Evolutionary conservation across 2,329 filamentous ascomycete species (phyloP).

Genomic region (Epichloe bromicola): DNA sequence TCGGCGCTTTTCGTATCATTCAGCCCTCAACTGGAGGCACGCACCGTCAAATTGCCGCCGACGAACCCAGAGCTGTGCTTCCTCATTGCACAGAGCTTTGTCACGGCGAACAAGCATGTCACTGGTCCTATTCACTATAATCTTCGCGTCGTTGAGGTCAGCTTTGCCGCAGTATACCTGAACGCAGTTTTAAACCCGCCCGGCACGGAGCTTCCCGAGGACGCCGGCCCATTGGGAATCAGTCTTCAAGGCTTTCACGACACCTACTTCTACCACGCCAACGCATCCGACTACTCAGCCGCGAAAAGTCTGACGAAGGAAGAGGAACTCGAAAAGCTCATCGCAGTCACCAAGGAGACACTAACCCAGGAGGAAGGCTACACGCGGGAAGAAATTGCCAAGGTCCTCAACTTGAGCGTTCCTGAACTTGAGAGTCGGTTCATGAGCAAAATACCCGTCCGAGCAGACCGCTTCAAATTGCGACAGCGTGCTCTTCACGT

Average conservation of each 20-base stretch:
- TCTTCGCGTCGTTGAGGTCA: slow-evolving; percentile 89
- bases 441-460: slow-evolving; percentile 79
- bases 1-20: slow-evolving; percentile 87
- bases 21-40: slow-evolving; percentile 61
- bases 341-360: slow-evolving; percentile 56
- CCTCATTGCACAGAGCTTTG: slow-evolving; percentile 87
- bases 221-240: slow-evolving; percentile 71
- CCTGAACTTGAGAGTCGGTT: slow-evolving; percentile 63
- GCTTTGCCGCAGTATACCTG: slow-evolving; percentile 63
- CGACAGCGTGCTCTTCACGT: slow-evolving; percentile 83
- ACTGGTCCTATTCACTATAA: slow-evolving; percentile 94
- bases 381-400: slow-evolving; percentile 72
- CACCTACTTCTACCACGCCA: slow-evolving; percentile 52
- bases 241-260: slow-evolving; percentile 81
- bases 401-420: slow-evolving; percentile 54
- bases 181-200: slow-evolving; percentile 44
- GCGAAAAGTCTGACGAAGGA: slow-evolving; percentile 33
- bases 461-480: slow-evolving; percentile 76
- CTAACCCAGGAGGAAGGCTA: slow-evolving; percentile 73
- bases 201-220: slow-evolving; percentile 52
- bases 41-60: slow-evolving; percentile 69
- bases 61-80: slow-evolving; percentile 78
- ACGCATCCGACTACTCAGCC: slow-evolving; percentile 24
- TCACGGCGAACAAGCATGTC: slow-evolving; percentile 87
- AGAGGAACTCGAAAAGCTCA: slow-evolving; percentile 60